Evolutionary conservation across 805 yeast genomes (phyloP).

Genomic region (Spathaspora passalidarum): DNA sequence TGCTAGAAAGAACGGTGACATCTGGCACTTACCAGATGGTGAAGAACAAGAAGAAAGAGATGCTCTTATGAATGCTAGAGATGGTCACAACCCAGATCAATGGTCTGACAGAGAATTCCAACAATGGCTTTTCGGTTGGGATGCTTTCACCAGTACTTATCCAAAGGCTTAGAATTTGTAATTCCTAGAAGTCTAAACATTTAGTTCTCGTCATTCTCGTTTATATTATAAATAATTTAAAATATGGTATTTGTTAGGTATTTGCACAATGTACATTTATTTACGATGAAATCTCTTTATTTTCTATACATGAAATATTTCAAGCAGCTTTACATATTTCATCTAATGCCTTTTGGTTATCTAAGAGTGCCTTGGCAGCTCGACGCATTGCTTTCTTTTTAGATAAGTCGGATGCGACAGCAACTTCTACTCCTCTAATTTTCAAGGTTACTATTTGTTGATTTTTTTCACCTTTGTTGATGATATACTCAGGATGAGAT

Average conservation of each 20-base stretch:
- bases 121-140: constrained; percentile 12
- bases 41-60: constrained; percentile 24
- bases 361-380: constrained; percentile 37
- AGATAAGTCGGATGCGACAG: constrained; percentile 31
- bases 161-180: background rate
- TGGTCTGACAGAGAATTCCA: constrained; percentile 12
- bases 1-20: constrained; percentile 13
- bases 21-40: constrained; percentile 28
- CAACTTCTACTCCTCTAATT: constrained; percentile 25
- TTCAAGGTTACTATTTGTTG: constrained; percentile 26
- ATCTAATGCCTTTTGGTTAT: constrained; percentile 11
- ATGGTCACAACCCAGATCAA: constrained; percentile 11
- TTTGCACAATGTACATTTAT: background rate
- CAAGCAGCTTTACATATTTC: constrained; percentile 9
- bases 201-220: constrained; percentile 1
- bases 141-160: constrained; percentile 8
- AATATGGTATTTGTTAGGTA: background rate
- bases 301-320: background rate
- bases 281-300: background rate
- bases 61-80: constrained; percentile 10
- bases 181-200: background rate
- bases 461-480: constrained; percentile 20
- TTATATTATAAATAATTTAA: background rate
- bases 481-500: constrained; percentile 30
- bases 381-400: constrained; percentile 40